Evolutionary conservation across 2,329 filamentous ascomycete species (phyloP).

Genomic region (Colletotrichum eleusines): DNA sequence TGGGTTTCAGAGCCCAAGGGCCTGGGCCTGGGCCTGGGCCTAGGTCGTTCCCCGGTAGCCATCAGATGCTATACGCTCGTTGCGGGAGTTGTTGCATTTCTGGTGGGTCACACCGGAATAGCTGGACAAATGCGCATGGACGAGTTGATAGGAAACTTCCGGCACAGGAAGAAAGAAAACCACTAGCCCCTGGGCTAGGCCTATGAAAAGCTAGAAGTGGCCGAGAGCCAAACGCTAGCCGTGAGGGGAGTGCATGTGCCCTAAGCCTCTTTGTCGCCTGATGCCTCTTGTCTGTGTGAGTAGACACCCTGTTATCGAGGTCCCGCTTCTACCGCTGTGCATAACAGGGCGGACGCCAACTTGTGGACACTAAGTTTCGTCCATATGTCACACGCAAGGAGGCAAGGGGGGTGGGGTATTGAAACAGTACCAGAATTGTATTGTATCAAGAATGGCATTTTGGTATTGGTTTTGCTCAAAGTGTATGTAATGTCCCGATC

Average conservation of each 20-base stretch:
- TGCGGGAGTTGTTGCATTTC: neutral
- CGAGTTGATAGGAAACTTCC: neutral
- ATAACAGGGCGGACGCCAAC: neutral
- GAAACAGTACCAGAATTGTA: neutral
- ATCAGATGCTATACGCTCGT: neutral
- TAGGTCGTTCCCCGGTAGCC: neutral
- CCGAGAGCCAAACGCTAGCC: neutral
- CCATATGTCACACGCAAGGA: no score
- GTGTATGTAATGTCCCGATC: no score
- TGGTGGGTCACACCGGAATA: neutral
- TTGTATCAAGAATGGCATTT: neutral
- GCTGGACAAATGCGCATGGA: neutral
- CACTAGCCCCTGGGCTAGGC: neutral
- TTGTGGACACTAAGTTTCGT: neutral
- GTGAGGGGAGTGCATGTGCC: neutral
- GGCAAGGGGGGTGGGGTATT: no score
- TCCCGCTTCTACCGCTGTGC: neutral
- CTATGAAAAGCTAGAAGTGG: neutral
- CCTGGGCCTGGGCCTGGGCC: constrained; percentile 8
- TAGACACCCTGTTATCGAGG: neutral
- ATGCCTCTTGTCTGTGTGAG: neutral
- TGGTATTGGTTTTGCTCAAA: neutral
- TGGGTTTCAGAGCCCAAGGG: neutral
- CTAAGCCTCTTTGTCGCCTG: neutral
- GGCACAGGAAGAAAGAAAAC: neutral